Base-by-base conservation (phyloP, 768 basidiomycete species). In the Mrakia gelida region DNA sequence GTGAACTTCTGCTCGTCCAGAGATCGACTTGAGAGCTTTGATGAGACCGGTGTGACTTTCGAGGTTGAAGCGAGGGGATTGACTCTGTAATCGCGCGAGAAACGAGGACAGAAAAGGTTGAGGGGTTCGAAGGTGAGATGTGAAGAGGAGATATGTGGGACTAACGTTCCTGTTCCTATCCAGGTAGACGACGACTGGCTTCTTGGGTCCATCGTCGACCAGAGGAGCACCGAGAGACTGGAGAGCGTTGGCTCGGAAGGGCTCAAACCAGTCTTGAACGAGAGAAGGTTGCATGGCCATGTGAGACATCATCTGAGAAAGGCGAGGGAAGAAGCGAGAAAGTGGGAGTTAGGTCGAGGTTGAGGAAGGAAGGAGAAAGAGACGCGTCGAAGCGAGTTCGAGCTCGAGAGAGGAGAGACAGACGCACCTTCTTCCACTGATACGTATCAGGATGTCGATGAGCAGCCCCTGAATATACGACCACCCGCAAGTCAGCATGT, bases 171-270 rank as follows among this genome's bases (percentile, higher is more conserved):
- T 81, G 79, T 84, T 82, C 15, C 80, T 63, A 62, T 84, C 82
- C 26, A 83, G 49, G 73, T 83, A 84, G n/a, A 83, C 81, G 9
- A 84, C 81, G 2, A 83, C 82, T 0, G 83, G 83, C 28, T 82
- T 79, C 38, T 80, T 80, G 28, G 59, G 59, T n/a, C 26, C 59
- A 11, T 59, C 59, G 23, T 59, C 59, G 59, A 28, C 26, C 43
- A 79, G 74, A 3, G 59, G 71, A 15, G 80, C 80, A n/a, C 54
- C 72, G 23, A 73, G n/a, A 2, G 72, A 54, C 10, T 73, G 34
- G 6, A 73, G 34, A 16, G 54, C 72, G 16, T 21, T n/a, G 16
- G 54, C 15, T 73, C 72, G 56, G 56, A 56, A 73, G 11, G 72
- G 72, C 11, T 28, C 72, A 13, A 73, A 73, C 72, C 72, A 73